A percentile compares a stretch with the other conserved stretches of the same genome.
phyloP scores from a whole-genome alignment of 192 early-diverging fungal species.

The Dimargaris xerosporica region DNA sequence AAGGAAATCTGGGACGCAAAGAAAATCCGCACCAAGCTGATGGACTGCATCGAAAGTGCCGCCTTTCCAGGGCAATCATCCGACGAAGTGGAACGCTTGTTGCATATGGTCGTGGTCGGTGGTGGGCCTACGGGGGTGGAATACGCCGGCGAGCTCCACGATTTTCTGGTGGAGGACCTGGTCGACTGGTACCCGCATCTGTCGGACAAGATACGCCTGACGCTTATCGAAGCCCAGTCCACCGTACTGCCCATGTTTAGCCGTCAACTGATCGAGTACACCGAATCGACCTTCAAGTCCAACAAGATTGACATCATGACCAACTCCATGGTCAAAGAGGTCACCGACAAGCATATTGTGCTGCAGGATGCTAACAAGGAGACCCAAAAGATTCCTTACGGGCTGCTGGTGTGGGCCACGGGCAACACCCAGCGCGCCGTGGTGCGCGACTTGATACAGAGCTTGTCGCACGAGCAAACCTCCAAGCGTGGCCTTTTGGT shows the following conservation, averaged over 20 bases:
- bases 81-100: constrained; percentile 41
- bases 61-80: constrained; percentile 44
- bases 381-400: constrained; percentile 40
- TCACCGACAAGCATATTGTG: constrained; percentile 34
- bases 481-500: constrained; percentile 57
- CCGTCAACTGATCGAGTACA: constrained; percentile 55
- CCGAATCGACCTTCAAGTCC: constrained; percentile 53
- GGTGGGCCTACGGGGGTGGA: constrained; percentile 76
- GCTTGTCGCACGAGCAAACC: constrained; percentile 40
- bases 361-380: constrained; percentile 22
- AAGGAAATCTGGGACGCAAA: constrained; percentile 76
- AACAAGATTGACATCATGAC: constrained; percentile 61
- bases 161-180: constrained; percentile 73
- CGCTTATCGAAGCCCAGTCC: constrained; percentile 63
- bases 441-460: constrained; percentile 45
- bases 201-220: constrained; percentile 41
- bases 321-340: constrained; percentile 37
- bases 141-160: constrained; percentile 59
- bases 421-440: constrained; percentile 50
- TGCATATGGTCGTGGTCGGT: constrained; percentile 79
- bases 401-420: constrained; percentile 59
- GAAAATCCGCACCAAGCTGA: constrained; percentile 56
- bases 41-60: constrained; percentile 70
- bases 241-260: constrained; percentile 70
- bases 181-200: constrained; percentile 54